These are phyloP conservation scores for Fagopyrum homotropicum DNA, from an alignment of 148 eudicot species.

Conservation along the genomic window DNA sequence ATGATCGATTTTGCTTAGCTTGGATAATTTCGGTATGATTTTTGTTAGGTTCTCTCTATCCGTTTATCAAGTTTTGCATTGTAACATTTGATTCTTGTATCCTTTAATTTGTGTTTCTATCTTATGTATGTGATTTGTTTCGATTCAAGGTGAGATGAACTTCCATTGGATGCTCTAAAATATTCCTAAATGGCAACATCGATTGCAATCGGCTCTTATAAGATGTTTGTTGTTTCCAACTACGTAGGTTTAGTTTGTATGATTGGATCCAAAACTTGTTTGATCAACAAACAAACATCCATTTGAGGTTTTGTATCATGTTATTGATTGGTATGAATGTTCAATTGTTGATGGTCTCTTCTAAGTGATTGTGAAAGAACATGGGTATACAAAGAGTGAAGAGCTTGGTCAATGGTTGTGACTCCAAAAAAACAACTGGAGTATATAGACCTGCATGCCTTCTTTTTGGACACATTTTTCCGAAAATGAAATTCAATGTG, in stretches of 20 bases:
- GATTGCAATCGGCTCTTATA: not conserved
- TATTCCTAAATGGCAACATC: not conserved
- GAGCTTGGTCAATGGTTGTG: not conserved
- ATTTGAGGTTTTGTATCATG: slow-evolving; percentile 5
- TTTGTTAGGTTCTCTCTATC: too few species aligned
- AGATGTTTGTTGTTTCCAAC: not conserved
- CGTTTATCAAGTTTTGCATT: too few species aligned
- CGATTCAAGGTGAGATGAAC: slow-evolving; percentile 7
- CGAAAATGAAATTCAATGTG: not conserved
- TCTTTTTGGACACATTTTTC: not conserved
- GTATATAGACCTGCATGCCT: not conserved
- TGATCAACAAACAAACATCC: not conserved
- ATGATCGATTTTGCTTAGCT: too few species aligned
- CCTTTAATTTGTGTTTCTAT: too few species aligned
- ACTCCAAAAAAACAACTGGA: not conserved
- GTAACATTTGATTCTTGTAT: too few species aligned
- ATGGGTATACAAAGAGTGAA: not conserved
- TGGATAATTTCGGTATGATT: too few species aligned
- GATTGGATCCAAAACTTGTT: not conserved
- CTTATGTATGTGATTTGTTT: not conserved
- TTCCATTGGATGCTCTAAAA: not conserved
- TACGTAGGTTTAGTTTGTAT: not conserved
- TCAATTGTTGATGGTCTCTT: not conserved
- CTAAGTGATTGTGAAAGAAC: not conserved
- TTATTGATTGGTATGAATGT: not conserved